A percentile compares a stretch with the other conserved stretches of the same genome.
Conservation (phyloP, 2,329 filamentous ascomycete genomes). For the Clarireedia homoeocarpa region DNA sequence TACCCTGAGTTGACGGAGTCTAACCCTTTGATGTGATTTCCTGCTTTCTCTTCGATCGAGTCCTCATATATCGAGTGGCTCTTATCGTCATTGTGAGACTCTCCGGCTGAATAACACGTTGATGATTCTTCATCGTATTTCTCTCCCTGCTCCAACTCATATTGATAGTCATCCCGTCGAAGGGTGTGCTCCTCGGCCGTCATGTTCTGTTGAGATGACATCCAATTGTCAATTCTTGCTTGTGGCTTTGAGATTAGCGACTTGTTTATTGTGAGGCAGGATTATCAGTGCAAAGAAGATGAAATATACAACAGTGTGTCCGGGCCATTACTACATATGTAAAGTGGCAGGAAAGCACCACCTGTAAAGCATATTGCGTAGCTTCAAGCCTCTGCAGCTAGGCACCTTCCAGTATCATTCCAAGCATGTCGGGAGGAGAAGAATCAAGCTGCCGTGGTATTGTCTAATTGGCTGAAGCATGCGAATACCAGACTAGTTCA, state of each 20-base stretch:
- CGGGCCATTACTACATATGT: not conserved
- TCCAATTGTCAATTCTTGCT: not conserved
- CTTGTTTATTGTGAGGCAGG: no score
- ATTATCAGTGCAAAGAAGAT: no score
- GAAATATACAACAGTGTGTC: not conserved
- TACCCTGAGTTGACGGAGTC: not conserved
- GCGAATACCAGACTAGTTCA: not conserved
- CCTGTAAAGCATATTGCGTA: not conserved
- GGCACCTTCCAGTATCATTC: not conserved
- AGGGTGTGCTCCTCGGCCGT: not conserved
- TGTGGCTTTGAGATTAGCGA: no score
- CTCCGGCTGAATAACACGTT: slow-evolving; percentile 1
- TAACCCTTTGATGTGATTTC: not conserved
- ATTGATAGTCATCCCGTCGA: slow-evolving; percentile 3
- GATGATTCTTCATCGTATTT: slow-evolving; percentile 3
- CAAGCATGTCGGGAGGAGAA: no score
- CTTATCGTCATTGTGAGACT: not conserved
- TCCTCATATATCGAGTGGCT: not conserved
- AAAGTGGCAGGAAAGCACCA: not conserved
- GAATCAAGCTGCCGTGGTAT: no score
- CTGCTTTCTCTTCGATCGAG: not conserved
- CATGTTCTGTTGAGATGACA: not conserved
- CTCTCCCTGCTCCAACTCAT: not conserved
- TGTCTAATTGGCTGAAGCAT: not conserved
- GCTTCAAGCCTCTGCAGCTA: slow-evolving; percentile 1